A percentile compares a stretch with the other conserved stretches of the same genome.
These are phyloP conservation scores for Lagenaria siceraria DNA, from an alignment of 306 rosid species.

Conservation along the genomic window DNA sequence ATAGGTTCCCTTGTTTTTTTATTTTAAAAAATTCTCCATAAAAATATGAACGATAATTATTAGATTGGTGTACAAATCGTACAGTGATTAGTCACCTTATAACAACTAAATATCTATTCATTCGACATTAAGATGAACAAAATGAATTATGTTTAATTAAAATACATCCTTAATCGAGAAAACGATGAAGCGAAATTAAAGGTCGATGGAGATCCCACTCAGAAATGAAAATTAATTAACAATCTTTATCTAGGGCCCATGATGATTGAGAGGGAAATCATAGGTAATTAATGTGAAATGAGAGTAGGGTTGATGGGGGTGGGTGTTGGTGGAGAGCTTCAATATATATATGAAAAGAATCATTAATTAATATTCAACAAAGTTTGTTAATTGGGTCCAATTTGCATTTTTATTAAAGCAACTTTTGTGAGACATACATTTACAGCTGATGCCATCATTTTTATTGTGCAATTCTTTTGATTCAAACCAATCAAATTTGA, in stretches of 20 bases:
- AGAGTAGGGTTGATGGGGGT: not conserved
- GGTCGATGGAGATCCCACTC: not conserved
- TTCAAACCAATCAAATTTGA: not conserved
- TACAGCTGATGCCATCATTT: not conserved
- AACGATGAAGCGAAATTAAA: not conserved
- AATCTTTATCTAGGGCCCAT: not conserved
- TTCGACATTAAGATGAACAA: not conserved
- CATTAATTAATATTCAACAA: not conserved
- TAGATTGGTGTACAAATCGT: too few species aligned
- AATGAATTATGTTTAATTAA: not conserved
- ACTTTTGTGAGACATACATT: not conserved
- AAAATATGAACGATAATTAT: too few species aligned
- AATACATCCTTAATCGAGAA: not conserved
- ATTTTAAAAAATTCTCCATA: too few species aligned
- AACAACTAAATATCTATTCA: not conserved
- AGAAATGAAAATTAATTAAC: not conserved
- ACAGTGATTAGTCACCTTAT: too few species aligned
- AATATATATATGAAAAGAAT: not conserved
- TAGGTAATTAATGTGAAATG: not conserved
- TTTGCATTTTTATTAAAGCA: not conserved
- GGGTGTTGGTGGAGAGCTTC: not conserved
- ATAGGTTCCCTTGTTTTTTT: too few species aligned
- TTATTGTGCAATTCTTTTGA: not conserved
- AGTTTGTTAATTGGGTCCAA: constrained; percentile 1
- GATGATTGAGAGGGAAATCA: not conserved